Percentiles rank a stretch among this genome's conserved stretches.
phyloP scores from a whole-genome alignment of 139 green algal species.

The Zygnema cylindricum region DNA sequence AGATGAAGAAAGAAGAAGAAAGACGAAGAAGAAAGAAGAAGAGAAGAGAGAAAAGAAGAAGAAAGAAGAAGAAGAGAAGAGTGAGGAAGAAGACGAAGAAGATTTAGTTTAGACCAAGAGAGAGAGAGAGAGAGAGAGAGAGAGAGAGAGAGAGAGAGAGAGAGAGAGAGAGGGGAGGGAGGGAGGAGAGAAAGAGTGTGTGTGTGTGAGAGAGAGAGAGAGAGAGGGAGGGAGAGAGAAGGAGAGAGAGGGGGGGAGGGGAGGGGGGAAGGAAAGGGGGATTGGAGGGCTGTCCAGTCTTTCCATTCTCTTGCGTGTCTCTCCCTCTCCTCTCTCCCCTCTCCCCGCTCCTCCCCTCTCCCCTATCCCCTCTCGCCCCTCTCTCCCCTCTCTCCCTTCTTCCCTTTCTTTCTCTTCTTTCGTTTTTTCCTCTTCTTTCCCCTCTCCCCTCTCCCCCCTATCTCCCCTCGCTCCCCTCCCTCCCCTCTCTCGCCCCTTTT shows the following conservation, averaged over 20 bases:
- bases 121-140: not conserved
- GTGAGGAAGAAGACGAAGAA: not conserved
- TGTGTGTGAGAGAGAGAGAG: not conserved
- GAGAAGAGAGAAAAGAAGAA: not conserved
- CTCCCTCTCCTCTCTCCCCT: too few species aligned
- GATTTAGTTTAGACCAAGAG: too few species aligned
- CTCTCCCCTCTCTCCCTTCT: too few species aligned
- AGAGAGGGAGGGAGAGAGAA: not conserved
- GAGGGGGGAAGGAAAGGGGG: not conserved
- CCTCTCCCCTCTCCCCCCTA: too few species aligned
- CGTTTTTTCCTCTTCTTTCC: too few species aligned
- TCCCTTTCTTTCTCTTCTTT: too few species aligned
- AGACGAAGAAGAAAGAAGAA: not conserved
- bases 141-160: not conserved
- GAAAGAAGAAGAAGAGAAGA: not conserved
- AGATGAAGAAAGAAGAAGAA: not conserved
- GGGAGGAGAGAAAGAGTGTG: not conserved
- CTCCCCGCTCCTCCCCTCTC: too few species aligned
- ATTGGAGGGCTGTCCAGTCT: not conserved
- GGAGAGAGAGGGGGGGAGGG: not conserved
- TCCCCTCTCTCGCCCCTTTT: too few species aligned
- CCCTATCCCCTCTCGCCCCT: too few species aligned
- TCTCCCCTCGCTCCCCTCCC: too few species aligned
- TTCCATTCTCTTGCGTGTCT: too few species aligned
- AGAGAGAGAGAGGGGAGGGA: not conserved